Conservation (phyloP, 371 early-diverging fungal genomes). For the Haplosporangium sp. region DNA sequence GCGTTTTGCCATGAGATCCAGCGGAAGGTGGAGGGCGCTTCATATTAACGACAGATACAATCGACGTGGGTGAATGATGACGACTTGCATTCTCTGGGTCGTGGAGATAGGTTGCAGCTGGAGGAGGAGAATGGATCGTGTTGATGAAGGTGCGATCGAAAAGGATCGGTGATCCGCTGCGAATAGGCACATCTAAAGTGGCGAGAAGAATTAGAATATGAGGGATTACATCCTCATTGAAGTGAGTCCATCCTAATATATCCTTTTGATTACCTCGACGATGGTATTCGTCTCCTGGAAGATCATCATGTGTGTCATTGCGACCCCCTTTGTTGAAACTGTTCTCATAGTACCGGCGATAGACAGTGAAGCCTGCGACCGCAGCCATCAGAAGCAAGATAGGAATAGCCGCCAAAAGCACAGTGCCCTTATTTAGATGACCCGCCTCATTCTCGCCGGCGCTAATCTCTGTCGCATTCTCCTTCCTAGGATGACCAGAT, state of each 20-base stretch:
- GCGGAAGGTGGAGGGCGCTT: conserved; percentile 43
- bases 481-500: conserved; percentile 19
- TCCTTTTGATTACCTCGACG: conserved; percentile 19
- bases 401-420: conserved; percentile 29
- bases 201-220: background rate
- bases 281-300: conserved; percentile 20
- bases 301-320: conserved; percentile 27
- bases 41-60: conserved; percentile 21
- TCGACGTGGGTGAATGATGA: conserved; percentile 22
- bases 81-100: conserved; percentile 42
- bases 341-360: conserved; percentile 40
- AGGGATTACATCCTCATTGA: background rate
- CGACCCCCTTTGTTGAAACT: conserved; percentile 32
- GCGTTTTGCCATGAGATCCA: conserved; percentile 37
- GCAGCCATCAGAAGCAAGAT: conserved; percentile 46
- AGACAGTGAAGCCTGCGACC: conserved; percentile 41
- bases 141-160: conserved; percentile 49
- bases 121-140: conserved; percentile 38
- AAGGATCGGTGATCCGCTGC: conserved; percentile 45
- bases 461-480: background rate
- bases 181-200: conserved; percentile 16
- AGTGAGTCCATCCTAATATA: background rate
- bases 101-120: conserved; percentile 36
- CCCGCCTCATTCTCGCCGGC: background rate
- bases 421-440: conserved; percentile 16